Base-by-base conservation (phyloP, 2,329 filamentous ascomycete species). In the Helicocarpus griseus region DNA sequence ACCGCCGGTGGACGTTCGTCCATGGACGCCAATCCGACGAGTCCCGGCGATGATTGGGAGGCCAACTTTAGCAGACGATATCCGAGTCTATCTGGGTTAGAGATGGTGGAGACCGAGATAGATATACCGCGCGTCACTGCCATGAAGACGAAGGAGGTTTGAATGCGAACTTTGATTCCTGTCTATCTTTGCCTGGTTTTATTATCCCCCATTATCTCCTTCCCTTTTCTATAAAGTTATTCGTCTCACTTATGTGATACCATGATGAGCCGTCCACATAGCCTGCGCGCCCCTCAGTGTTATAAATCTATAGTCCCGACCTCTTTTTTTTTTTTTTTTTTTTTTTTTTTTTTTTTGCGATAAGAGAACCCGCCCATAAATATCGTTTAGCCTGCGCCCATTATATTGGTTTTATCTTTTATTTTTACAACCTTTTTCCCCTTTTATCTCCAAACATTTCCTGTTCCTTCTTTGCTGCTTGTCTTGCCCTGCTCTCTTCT, bases 1-100 rank as follows among this genome's bases (percentile, higher is more conserved):
- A 62, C 52, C 65, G 49, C 58, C 61, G 52, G 57, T 63, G 56
- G 36, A 24, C 47, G 22, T 31, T 24, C 39, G 22, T 29, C 53
- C 24, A 41, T 35, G 19, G 24, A 36, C 7, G 28, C 33, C 43
- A 50, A 14, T 38, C 24, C 56, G 35, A 54, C 62, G 0, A 58
- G 60, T 43, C 14, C n/a, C 28, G 29, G 17, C 22, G 86, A 89
- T 69, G 80, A 83, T 52, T 80, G 77, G 75, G 80, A 84, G 56
- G 70, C 71, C 21, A 78, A 87, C 63, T 96, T 97, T 65, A 85
- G 83, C 54, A 89, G 89, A 69, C 77, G 89, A 53, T 96, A 89
- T 68, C 91, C 91, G 0, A 94, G 86, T 64, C 72, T 97, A 53
- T 84, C 83, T 51, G 80, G 88, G 8, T 80, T 96, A 59, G 90